A percentile compares a stretch with the other conserved stretches of the same genome.
These are phyloP conservation scores for Aspergillus sp. DNA, from an alignment of 2,329 filamentous ascomycete genomes.

Conservation along the genomic window DNA sequence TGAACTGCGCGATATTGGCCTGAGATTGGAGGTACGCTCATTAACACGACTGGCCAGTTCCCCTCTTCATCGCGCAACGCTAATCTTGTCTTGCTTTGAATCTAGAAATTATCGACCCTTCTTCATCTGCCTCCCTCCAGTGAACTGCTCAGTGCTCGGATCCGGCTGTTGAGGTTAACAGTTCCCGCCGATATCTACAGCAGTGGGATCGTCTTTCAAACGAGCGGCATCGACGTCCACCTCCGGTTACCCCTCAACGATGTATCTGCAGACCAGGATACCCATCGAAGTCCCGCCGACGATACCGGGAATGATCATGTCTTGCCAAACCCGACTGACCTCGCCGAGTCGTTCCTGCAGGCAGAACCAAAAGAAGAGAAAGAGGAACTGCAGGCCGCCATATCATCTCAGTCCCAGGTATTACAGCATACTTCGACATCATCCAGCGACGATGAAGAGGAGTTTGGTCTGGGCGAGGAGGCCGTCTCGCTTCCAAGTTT, in stretches of 20 bases:
- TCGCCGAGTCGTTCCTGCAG: constrained; percentile 60
- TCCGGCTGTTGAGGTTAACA: constrained; percentile 73
- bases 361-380: constrained; percentile 57
- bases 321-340: constrained; percentile 56
- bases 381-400: constrained; percentile 56
- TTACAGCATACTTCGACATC: constrained; percentile 50
- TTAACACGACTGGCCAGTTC: neutral
- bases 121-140: constrained; percentile 72
- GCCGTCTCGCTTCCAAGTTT: constrained; percentile 58
- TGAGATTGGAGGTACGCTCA: constrained; percentile 66
- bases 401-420: constrained; percentile 50
- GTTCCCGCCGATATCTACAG: constrained; percentile 85
- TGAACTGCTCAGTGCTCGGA: constrained; percentile 68
- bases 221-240: constrained; percentile 75
- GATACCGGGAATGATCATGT: constrained; percentile 25
- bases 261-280: constrained; percentile 29
- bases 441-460: constrained; percentile 49
- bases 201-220: constrained; percentile 76
- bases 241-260: constrained; percentile 53
- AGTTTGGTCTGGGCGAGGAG: constrained; percentile 51
- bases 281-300: constrained; percentile 18
- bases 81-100: constrained; percentile 18
- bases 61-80: constrained; percentile 10
- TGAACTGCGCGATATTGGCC: constrained; percentile 80
- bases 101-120: constrained; percentile 72